A percentile compares a stretch with the other conserved stretches of the same genome.
Conservation (phyloP, 83 land plant genomes). For the Thuja plicata region DNA sequence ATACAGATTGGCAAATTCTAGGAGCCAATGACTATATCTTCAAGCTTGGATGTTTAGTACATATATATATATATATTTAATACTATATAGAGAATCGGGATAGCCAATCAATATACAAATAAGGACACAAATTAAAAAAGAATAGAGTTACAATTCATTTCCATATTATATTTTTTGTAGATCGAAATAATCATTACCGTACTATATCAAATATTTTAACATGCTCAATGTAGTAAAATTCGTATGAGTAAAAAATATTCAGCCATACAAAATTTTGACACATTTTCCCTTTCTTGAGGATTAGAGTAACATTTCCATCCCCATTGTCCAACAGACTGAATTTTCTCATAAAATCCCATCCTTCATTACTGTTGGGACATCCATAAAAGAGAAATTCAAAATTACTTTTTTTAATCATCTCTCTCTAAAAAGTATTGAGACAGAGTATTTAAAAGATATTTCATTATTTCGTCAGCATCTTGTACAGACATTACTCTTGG, state of each 20-base stretch:
- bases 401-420: too few relatives aligned
- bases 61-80: background rate
- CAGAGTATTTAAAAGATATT: too few relatives aligned
- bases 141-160: background rate
- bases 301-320: background rate
- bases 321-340: background rate
- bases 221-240: background rate
- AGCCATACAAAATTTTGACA: background rate
- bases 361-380: background rate
- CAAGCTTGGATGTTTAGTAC: too few relatives aligned
- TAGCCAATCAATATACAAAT: background rate
- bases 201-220: background rate
- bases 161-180: background rate
- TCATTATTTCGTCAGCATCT: too few relatives aligned
- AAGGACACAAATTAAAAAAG: background rate
- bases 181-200: background rate
- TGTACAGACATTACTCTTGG: too few relatives aligned
- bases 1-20: background rate
- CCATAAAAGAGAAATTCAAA: too few relatives aligned
- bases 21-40: background rate
- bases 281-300: background rate
- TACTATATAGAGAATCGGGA: background rate
- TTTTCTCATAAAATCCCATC: background rate
- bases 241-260: background rate
- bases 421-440: too few relatives aligned